Conservation (phyloP, 192 early-diverging fungal species). For the Fimicolochytrium jonesii region DNA sequence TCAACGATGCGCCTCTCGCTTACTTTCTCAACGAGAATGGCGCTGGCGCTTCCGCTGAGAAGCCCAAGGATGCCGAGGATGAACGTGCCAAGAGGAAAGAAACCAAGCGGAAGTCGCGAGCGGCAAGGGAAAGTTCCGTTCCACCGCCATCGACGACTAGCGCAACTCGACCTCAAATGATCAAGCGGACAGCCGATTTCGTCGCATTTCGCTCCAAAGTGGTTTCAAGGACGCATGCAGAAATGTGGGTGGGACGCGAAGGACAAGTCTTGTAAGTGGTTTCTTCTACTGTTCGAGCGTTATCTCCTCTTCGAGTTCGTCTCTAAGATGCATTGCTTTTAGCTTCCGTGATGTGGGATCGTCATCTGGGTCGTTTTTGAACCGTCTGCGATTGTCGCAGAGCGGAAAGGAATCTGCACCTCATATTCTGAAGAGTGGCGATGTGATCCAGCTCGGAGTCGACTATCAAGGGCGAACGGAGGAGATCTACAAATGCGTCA, state of each 20-base stretch:
- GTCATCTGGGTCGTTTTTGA: conserved; percentile 94
- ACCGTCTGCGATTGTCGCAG: conserved; percentile 81
- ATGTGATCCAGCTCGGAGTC: conserved; percentile 93
- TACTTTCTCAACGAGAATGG: too few relatives aligned
- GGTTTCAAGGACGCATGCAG: conserved; percentile 86
- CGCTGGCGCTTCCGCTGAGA: too few relatives aligned
- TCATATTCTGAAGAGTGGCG: conserved; percentile 76
- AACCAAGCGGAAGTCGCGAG: too few relatives aligned
- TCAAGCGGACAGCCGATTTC: conserved; percentile 22
- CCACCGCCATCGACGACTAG: too few relatives aligned
- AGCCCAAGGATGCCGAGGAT: too few relatives aligned
- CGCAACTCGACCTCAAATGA: too few relatives aligned
- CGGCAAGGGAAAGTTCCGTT: too few relatives aligned
- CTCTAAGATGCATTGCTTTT: too few relatives aligned
- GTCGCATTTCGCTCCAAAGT: conserved; percentile 69
- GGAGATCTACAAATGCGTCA: conserved; percentile 73
- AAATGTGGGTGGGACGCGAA: conserved; percentile 79
- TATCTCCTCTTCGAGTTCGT: too few relatives aligned
- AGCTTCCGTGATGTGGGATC: conserved; percentile 76
- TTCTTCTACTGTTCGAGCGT: too few relatives aligned
- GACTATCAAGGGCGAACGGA: conserved; percentile 92
- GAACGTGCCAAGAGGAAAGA: too few relatives aligned
- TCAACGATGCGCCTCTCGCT: background rate
- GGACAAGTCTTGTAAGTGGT: conserved; percentile 39
- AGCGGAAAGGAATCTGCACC: conserved; percentile 72